Evolutionary conservation across 352 stramenopile genomes (phyloP), one percentile per base, ranked within the genome.

Genomic region (Phytopythium boreale): DNA sequence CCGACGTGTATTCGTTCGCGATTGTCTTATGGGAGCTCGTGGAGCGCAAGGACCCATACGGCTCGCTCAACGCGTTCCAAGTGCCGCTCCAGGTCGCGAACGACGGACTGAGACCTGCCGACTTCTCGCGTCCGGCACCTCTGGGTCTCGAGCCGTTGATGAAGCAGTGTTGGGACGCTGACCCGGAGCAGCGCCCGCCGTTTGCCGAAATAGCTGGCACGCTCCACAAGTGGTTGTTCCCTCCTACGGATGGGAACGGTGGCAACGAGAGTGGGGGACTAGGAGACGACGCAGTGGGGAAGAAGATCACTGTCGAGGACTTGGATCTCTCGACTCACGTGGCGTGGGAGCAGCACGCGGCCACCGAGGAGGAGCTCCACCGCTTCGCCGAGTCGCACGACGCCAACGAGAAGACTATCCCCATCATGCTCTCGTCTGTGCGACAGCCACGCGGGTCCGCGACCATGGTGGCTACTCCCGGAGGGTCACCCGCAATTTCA

Each of bases 11-110:
- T 59, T 91, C 82, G 61, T 91, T 75, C 58, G 77, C 63, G 12
- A 87, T 93, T 37, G 79, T 93, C 19, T 47, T 93, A 12, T 93
- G 84, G 84, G 84, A 93, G 41, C 68, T 93, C 3, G 74, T 91
- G 11, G 82, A 93, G 52, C 79, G 84, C 11, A 86, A 79, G 41
- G 84, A 91, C 24, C 82, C 84, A 12, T 93, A 91, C 65, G 77
- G 84, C n/a, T 64, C 66, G 12, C 69, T 93, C 20, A 93, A 93
- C 29, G 73, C 77, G n/a, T 89, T 90, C 56, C 84, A 92, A 59
- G 84, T 93, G 27, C 84, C 84, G 22, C 63, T 90, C 7, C 74
- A 82, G 12, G 82, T 93, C 7, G 80, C 80, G 5, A 89, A 93
- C 49, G 82, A 93, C 15, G 82, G 82, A 0, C 70, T 91, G 9